Evolutionary conservation across 352 stramenopile species (phyloP), one percentile per base, ranked within the genome.

Genomic region (Phytophthora hibernalis): DNA sequence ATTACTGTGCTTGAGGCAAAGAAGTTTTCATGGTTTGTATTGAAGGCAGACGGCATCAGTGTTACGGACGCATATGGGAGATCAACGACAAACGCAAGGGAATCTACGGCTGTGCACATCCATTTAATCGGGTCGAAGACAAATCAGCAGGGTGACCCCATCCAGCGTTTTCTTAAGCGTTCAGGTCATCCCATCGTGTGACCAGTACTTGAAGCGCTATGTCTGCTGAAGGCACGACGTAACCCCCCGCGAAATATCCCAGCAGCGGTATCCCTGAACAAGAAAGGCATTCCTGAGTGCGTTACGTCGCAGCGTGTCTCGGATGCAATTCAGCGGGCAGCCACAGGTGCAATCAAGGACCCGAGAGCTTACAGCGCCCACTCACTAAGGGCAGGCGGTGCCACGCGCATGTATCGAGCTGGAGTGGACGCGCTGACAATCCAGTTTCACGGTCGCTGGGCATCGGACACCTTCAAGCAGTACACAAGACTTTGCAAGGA

Each of bases 371-470:
- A 44, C 44, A 64, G 44, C 11, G 13, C 31, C 1, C 24, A 64
- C 35, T 55, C 56, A 5, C 35, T 64, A 8, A 54, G 56, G 22
- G 44, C 56, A 7, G 56, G 54, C 10, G 54, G 44, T 1, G 16
- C 28, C 18, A 45, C 42, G 7, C 55, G 50, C 45, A 30, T 54
- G 26, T 54, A 54, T 33, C 22, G 47, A 1, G 28, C 47, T 15
- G 26, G 26, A 7, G 26, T 54, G 6, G 55, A 64, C 16, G 22
- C 20, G 16, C 45, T 56, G 11, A 56, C 55, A 2, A 64, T 64
- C 33, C 35, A 64, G 26, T 56, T 64, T 33, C 55, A 64, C 31
- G 54, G 54, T 4, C 28, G 44, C 8, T 54, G 44, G 54, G 54
- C 22, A 18, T 63, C 54, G 0, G 54, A 63, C 30, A 54, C 54